phyloP scores from a whole-genome alignment of 2,329 filamentous ascomycete genomes.

The Fusarium beomiforme region DNA sequence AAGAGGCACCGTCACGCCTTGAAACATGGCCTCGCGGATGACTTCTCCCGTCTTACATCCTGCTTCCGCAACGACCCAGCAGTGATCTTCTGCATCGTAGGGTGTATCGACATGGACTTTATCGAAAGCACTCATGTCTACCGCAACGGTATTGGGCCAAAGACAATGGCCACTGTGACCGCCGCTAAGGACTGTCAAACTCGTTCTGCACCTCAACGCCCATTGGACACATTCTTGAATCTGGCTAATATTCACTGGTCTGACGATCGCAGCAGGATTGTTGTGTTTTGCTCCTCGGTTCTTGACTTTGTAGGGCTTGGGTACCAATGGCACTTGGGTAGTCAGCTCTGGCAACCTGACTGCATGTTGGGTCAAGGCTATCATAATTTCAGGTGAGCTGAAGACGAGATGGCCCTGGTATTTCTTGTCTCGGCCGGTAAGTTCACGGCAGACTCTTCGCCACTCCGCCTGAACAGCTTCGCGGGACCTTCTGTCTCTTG shows the following conservation, averaged over 20 bases:
- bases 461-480: conserved; percentile 52
- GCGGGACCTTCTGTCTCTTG: conserved; percentile 46
- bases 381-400: conserved; percentile 60
- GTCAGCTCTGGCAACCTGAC: conserved; percentile 55
- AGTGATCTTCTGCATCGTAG: conserved; percentile 15
- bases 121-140: conserved; percentile 69
- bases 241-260: conserved; percentile 58
- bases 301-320: conserved; percentile 53
- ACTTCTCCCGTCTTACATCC: conserved; percentile 68
- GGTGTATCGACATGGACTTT: conserved; percentile 53
- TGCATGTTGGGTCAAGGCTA: conserved; percentile 59
- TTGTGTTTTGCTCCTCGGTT: conserved; percentile 60
- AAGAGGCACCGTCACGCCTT: conserved; percentile 65
- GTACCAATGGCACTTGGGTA: conserved; percentile 51
- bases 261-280: conserved; percentile 55
- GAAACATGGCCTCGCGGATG: conserved; percentile 55
- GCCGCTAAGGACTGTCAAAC: conserved; percentile 65
- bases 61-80: conserved; percentile 60
- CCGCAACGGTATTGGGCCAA: conserved; percentile 59
- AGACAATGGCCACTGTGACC: conserved; percentile 70
- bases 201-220: conserved; percentile 58
- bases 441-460: conserved; percentile 62
- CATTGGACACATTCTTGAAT: conserved; percentile 66
- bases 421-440: conserved; percentile 53
- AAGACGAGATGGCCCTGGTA: conserved; percentile 57